Evolutionary conservation across 2,329 filamentous ascomycete genomes (phyloP).

Genomic region (Fusarium begoniae): DNA sequence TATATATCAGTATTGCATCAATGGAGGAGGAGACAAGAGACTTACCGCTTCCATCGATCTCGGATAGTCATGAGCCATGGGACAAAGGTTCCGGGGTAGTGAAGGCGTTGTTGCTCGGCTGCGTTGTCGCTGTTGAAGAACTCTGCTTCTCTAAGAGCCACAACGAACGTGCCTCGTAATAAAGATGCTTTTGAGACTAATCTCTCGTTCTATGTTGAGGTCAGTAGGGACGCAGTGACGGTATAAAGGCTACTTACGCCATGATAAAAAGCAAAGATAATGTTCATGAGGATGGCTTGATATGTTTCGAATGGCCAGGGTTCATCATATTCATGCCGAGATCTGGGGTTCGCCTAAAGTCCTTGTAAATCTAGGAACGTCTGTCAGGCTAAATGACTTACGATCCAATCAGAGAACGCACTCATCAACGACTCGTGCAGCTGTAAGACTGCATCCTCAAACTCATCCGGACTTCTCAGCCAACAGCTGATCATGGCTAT

Average conservation of each 20-base stretch:
- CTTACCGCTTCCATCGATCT: conserved; percentile 50
- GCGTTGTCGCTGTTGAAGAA: conserved; percentile 50
- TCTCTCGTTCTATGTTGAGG: conserved; percentile 41
- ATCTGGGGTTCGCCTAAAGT: conserved; percentile 27
- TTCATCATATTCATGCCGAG: conserved; percentile 20
- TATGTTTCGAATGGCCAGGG: conserved; percentile 47
- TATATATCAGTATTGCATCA: neutral
- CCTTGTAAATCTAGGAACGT: neutral
- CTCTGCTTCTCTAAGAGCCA: conserved; percentile 47
- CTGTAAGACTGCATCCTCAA: conserved; percentile 41
- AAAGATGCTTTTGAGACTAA: conserved; percentile 46
- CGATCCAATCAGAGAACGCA: conserved; percentile 43
- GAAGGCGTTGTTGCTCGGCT: conserved; percentile 47
- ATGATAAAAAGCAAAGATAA: conserved; percentile 52
- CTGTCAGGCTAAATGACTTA: conserved; percentile 21
- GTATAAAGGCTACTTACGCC: conserved; percentile 39
- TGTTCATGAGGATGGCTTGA: conserved; percentile 49
- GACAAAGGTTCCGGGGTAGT: conserved; percentile 50
- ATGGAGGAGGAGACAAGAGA: accelerated
- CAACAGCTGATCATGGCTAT: conserved; percentile 53
- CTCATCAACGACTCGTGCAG: conserved; percentile 47
- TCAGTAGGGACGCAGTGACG: neutral
- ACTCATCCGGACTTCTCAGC: conserved; percentile 43
- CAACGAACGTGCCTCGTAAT: conserved; percentile 48
- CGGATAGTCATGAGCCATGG: conserved; percentile 46